These are phyloP conservation scores for Bonia amplexicaulis DNA, from an alignment of 176 grass and related monocot species.

Conservation along the genomic window DNA sequence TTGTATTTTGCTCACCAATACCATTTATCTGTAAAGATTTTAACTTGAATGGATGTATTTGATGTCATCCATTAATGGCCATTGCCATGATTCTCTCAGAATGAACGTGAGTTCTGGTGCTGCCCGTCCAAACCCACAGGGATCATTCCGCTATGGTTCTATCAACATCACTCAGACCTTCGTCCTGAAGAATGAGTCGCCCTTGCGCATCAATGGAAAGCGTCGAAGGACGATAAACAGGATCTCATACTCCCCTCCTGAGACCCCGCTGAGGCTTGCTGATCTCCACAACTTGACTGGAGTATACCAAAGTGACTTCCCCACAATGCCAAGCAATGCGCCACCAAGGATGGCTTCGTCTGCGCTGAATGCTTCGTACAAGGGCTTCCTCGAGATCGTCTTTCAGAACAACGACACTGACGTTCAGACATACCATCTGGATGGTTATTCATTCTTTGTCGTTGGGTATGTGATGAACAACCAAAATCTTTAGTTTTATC, in stretches of 20 bases:
- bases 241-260: constrained; percentile 63
- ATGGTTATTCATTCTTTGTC: constrained; percentile 94
- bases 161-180: constrained; percentile 80
- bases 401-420: constrained; percentile 90
- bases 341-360: constrained; percentile 54
- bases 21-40: neutral
- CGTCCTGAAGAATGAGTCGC: constrained; percentile 49
- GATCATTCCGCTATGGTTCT: constrained; percentile 74
- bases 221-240: constrained; percentile 60
- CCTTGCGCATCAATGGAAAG: constrained; percentile 50
- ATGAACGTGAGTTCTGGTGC: constrained; percentile 77
- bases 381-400: constrained; percentile 88
- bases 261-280: constrained; percentile 79
- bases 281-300: constrained; percentile 55
- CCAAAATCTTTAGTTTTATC: neutral
- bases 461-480: constrained; percentile 61
- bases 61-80: constrained; percentile 2
- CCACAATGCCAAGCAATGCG: constrained; percentile 40
- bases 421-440: constrained; percentile 80
- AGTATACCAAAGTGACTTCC: constrained; percentile 72
- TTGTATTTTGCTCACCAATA: neutral
- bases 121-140: constrained; percentile 83
- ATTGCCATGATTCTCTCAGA: constrained; percentile 39
- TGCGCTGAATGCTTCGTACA: constrained; percentile 68
- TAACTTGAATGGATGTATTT: neutral